Percentiles rank a stretch among this genome's conserved stretches.
phyloP scores from a whole-genome alignment of 2,329 filamentous ascomycete genomes.

The Zymoseptoria brevis region DNA sequence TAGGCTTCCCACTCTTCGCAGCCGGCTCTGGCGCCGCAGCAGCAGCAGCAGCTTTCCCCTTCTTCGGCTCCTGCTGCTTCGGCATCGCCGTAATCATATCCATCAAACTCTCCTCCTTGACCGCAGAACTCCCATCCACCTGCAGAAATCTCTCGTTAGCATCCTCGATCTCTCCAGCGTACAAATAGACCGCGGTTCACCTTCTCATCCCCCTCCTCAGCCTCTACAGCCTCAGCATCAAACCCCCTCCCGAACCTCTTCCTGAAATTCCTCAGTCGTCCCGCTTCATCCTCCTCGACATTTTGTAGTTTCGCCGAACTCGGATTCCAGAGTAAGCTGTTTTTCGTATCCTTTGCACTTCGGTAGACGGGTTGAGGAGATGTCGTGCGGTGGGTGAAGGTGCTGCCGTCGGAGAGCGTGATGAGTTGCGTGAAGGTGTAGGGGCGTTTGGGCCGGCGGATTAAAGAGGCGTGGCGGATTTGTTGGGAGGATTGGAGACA shows the following conservation, averaged over 20 bases:
- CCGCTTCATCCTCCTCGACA: constrained; percentile 91
- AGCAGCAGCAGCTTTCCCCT: constrained; percentile 30
- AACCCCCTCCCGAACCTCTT: constrained; percentile 75
- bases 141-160: neutral
- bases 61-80: constrained; percentile 25
- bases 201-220: constrained; percentile 21
- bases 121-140: neutral
- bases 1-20: constrained; percentile 32
- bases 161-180: neutral
- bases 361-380: constrained; percentile 58
- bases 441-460: constrained; percentile 79
- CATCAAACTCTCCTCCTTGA: constrained; percentile 46
- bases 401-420: constrained; percentile 82
- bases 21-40: constrained; percentile 34
- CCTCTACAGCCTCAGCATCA: constrained; percentile 49
- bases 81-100: constrained; percentile 43
- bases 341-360: constrained; percentile 74
- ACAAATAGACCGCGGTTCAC: neutral
- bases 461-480: constrained; percentile 73
- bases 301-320: constrained; percentile 71
- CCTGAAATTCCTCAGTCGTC: constrained; percentile 77
- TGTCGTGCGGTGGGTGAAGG: constrained; percentile 72
- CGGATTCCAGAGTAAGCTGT: constrained; percentile 87
- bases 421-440: constrained; percentile 98
- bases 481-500: constrained; percentile 36